These are phyloP conservation scores for Penicillium subrubescens DNA, from an alignment of 495 filamentous ascomycete species.

Conservation along the genomic window DNA sequence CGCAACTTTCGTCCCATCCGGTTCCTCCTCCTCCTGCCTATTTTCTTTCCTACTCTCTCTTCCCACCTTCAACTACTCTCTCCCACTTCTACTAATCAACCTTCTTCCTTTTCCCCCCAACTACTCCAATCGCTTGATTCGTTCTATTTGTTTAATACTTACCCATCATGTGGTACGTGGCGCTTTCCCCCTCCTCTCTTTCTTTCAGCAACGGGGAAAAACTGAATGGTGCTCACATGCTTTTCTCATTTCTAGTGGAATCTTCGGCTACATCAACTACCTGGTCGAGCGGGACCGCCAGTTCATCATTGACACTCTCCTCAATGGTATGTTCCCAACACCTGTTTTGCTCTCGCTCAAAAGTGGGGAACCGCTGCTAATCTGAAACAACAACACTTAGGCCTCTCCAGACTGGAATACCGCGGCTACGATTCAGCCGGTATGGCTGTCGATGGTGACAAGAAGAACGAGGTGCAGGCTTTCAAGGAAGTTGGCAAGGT, in stretches of 20 bases:
- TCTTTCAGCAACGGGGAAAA: background rate
- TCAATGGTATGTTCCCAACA: constrained; percentile 72
- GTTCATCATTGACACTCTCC: constrained; percentile 90
- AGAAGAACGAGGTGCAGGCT: constrained; percentile 95
- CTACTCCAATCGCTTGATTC: constrained; percentile 2
- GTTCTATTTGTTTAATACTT: constrained; percentile 4
- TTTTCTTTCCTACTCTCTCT: background rate
- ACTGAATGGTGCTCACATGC: background rate
- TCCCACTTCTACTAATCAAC: constrained; percentile 4
- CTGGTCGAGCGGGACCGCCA: constrained; percentile 93
- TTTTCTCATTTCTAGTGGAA: constrained; percentile 68
- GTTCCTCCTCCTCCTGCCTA: background rate
- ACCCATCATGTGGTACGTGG: constrained; percentile 44
- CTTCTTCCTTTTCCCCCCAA: background rate
- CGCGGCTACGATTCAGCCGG: constrained; percentile 97
- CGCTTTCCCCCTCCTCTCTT: background rate
- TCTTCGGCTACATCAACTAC: constrained; percentile 96
- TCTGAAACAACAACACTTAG: constrained; percentile 37
- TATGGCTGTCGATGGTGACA: constrained; percentile 94
- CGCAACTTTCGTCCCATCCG: constrained; percentile 11
- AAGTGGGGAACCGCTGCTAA: constrained; percentile 5
- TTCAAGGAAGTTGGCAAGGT: constrained; percentile 99
- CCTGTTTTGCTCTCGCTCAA: background rate
- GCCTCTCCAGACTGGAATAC: constrained; percentile 87
- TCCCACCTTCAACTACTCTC: constrained; percentile 6